Evolutionary conservation across 352 stramenopile genomes (phyloP), one percentile per base, ranked within the genome.

Genomic region (Pythium scleroteichum): DNA sequence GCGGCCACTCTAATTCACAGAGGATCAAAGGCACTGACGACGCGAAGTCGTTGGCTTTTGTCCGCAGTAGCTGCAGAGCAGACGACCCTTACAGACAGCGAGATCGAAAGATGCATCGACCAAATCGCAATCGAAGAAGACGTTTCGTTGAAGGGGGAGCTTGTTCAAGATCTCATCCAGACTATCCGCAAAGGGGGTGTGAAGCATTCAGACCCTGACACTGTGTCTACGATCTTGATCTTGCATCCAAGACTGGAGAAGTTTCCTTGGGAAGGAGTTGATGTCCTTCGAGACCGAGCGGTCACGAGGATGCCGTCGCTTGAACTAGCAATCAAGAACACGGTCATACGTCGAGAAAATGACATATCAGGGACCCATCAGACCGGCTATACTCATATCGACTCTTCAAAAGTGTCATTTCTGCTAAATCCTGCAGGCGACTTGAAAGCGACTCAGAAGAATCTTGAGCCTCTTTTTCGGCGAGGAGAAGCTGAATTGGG

Each of bases 251-350:
- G 72, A 19, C 48, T 94, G 14, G 75, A 90, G 42, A 76, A 85
- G 44, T 90, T 95, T 65, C 84, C 86, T 7, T 95, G 84, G 84
- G 86, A 95, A 85, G 84, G 71, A 1, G 59, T 95, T 19, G 78
- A 86, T 27, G 59, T 90, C 4, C 68, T 94, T 40, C 29, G 41
- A 4, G 46, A 55, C 17, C 53, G 59, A 6, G 65, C 71, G 12
- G 78, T 94, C 2, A 89, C 79, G 22, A 78, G 85, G 14, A 91
- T 95, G 79, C 84, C 84, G 13, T 94, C 82, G 1, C 64, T 91
- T 24, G 78, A 90, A 45, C 32, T 90, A 27, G 65, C 86, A 26
- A 13, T 89, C 38, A 55, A 73, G 42, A 85, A 35, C 40, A 50
- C 33, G 55, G 42, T 23, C 22, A 35, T 10, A 46, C 86, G 29